Base-by-base conservation (phyloP, 140 eudicot genomes). In the Eryngium alpinum region DNA sequence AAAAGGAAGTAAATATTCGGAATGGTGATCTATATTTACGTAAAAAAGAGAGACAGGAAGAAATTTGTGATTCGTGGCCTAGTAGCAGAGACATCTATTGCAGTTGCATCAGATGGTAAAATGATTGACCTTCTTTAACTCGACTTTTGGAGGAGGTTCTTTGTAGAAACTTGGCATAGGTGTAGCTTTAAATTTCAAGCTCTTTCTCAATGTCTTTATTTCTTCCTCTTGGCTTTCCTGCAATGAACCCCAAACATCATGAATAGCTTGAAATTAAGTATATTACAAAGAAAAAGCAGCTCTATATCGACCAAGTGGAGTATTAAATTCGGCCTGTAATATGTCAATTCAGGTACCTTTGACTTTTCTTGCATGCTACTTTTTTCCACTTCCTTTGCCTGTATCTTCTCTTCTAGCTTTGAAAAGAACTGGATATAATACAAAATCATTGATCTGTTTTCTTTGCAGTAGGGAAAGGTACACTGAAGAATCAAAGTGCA, bases 141-240 rank as follows among this genome's bases (percentile, higher is more conserved):
- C 97, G 33, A 82, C 82, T 89, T 91, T 95, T 0, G 96, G 97
- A 84, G 97, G 97, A 59, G 97, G 97, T 53, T 90, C 92, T 84
- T 91, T 92, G 84, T 95, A 95, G 91, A 95, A 96, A 69, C 79
- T 87, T 80, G 99, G 99, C 96, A 96, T 86, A 0, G 98, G 99
- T 46, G 90, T 75, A 59, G 99, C 99, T 93, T 90, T 96, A 84
- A 93, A 95, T 51, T 84, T 84, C 90, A 92, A 88, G 78, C 91
- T 95, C 90, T 93, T 95, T 82, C 99, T 85, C 72, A 92, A 82
- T 79, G 86, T 86, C 90, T 90, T 95, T 66, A 92, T 86, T 79
- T 92, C 99, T 5, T 87, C 96, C 86, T 92, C 93, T 83, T 91
- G 97, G 86, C 78, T 91, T 85, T 92, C 98, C 99, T 95, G 86